Conservation (phyloP, 768 basidiomycete species). For the Rhizopogon vesiculosus region DNA sequence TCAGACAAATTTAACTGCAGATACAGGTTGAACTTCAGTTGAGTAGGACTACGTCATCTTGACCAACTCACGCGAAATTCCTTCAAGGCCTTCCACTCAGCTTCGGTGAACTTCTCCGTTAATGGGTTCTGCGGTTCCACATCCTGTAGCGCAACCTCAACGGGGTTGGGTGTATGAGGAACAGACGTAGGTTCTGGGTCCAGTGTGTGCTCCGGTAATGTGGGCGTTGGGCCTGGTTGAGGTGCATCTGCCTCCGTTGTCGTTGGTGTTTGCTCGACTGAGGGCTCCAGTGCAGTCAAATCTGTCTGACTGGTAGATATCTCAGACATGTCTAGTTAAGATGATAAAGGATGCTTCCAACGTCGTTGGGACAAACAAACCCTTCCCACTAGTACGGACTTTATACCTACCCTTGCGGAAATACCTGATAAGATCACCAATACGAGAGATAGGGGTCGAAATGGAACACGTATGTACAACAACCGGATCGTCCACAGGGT, state of each 20-base stretch:
- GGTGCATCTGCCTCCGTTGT: conserved; percentile 1
- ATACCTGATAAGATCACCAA: not conserved
- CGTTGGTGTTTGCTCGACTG: not conserved
- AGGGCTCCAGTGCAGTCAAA: not conserved
- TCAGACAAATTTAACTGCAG: conserved; percentile 39
- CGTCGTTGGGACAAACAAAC: not conserved
- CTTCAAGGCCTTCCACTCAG: conserved; percentile 69
- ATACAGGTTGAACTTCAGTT: conserved; percentile 5
- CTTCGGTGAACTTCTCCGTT: conserved; percentile 62
- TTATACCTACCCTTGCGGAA: not conserved
- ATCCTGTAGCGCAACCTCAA: conserved; percentile 3
- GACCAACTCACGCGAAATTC: conserved; percentile 54
- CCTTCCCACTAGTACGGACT: no score
- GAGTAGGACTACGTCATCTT: not conserved
- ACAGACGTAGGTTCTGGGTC: not conserved
- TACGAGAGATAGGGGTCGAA: no score
- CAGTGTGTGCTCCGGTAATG: not conserved
- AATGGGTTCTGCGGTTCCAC: conserved; percentile 65
- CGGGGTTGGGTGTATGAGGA: not conserved
- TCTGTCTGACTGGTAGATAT: not conserved
- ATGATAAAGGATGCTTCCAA: not conserved
- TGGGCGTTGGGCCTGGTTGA: conserved; percentile 2
- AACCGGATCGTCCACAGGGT: not conserved
- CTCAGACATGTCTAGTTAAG: not conserved
- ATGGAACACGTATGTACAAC: not conserved